phyloP scores from a whole-genome alignment of 2,329 filamentous ascomycete genomes.

The Cordyceps javanica region DNA sequence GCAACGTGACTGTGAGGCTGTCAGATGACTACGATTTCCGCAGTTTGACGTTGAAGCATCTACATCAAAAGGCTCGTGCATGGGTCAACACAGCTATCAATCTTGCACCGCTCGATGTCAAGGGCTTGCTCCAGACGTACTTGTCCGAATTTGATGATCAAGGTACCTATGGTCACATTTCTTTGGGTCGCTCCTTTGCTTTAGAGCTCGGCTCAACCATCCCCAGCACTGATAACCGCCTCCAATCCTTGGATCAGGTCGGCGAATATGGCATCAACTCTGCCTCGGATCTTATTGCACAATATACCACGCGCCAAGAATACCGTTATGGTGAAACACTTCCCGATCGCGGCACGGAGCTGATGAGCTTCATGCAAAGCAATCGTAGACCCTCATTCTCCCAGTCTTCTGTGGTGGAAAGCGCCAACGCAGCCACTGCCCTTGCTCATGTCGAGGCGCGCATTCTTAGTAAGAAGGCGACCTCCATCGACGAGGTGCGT shows the following conservation, averaged over 20 bases:
- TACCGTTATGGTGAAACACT: conserved; percentile 81
- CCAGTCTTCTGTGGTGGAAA: conserved; percentile 46
- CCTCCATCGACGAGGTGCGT: conserved; percentile 68
- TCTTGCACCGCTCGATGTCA: conserved; percentile 85
- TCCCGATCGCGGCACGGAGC: conserved; percentile 61
- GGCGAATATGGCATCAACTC: conserved; percentile 76
- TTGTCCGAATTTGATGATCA: conserved; percentile 92
- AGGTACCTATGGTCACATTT: conserved; percentile 83
- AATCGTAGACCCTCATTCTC: conserved; percentile 47
- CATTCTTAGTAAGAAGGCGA: conserved; percentile 60
- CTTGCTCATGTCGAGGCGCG: conserved; percentile 68
- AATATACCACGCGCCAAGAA: conserved; percentile 94
- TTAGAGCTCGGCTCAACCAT: conserved; percentile 86
- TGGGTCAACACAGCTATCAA: conserved; percentile 81
- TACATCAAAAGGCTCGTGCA: conserved; percentile 67
- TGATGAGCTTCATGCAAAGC: conserved; percentile 54
- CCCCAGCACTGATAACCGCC: conserved; percentile 76
- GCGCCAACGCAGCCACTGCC: conserved; percentile 54
- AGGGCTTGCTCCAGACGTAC: conserved; percentile 92
- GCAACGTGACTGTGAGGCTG: conserved; percentile 77
- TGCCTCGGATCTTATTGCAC: conserved; percentile 90
- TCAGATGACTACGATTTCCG: conserved; percentile 88
- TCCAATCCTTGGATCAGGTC: conserved; percentile 73
- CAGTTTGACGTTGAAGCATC: conserved; percentile 67
- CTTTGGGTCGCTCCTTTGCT: conserved; percentile 88